Percentiles rank a stretch among this genome's conserved stretches.
phyloP scores from a whole-genome alignment of 257 asterid species.

The Rhazya stricta region DNA sequence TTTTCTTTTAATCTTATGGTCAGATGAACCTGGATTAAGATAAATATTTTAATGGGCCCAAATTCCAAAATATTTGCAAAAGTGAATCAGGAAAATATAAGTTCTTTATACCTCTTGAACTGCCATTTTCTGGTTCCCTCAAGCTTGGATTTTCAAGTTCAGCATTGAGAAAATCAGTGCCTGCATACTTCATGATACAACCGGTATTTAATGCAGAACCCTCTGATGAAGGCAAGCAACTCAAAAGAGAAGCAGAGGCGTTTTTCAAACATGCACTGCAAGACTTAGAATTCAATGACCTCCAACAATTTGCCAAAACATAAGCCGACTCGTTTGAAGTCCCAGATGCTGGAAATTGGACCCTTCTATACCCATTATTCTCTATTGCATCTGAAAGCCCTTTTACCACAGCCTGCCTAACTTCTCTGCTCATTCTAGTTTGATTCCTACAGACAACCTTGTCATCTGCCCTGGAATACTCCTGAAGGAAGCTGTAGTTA shows the following conservation, averaged over 20 bases:
- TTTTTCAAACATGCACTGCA: constrained; percentile 56
- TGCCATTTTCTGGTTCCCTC: constrained; percentile 3
- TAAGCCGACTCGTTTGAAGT: constrained; percentile 33
- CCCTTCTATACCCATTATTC: constrained; percentile 43
- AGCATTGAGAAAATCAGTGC: constrained; percentile 53
- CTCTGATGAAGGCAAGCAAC: constrained; percentile 61
- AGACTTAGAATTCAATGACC: constrained; percentile 30
- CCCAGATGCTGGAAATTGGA: constrained; percentile 26
- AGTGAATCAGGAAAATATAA: neutral
- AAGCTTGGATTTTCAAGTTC: constrained; percentile 17
- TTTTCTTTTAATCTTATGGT: neutral
- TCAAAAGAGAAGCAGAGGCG: constrained; percentile 37
- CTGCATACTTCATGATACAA: constrained; percentile 66
- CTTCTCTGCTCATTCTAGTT: constrained; percentile 30
- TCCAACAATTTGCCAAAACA: constrained; percentile 67
- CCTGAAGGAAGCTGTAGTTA: constrained; percentile 20
- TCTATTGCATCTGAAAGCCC: constrained; percentile 42
- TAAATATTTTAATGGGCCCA: neutral
- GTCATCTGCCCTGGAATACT: constrained; percentile 40
- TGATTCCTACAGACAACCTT: constrained; percentile 43
- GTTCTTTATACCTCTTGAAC: constrained; percentile 21
- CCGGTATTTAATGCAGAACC: constrained; percentile 67
- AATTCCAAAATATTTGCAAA: neutral
- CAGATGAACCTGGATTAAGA: neutral
- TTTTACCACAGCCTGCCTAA: constrained; percentile 36